Percentiles rank a stretch among this genome's conserved stretches.
These are phyloP conservation scores for Botryosphaeria agaves DNA, from an alignment of 2,329 filamentous ascomycete species.

Conservation along the genomic window DNA sequence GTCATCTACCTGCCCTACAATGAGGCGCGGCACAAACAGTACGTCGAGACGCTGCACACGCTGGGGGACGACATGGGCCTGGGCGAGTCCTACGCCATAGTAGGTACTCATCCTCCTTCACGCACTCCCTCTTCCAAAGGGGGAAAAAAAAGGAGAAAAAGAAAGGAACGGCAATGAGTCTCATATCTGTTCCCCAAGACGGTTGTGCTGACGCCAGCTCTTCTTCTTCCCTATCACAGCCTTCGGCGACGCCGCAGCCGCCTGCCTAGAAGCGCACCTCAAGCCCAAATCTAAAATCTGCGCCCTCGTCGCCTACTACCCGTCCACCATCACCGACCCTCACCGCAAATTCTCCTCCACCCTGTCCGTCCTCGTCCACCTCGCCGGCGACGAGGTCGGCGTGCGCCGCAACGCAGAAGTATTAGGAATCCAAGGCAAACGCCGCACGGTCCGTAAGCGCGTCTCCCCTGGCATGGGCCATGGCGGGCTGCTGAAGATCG, in stretches of 20 bases:
- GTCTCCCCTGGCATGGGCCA: constrained; percentile 33
- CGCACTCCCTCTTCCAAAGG: background rate
- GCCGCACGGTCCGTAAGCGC: constrained; percentile 27
- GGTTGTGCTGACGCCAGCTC: constrained; percentile 2
- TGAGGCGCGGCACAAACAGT: constrained; percentile 30
- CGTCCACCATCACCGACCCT: constrained; percentile 36
- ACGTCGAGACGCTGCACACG: constrained; percentile 28
- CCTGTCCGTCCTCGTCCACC: constrained; percentile 37
- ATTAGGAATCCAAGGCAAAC: constrained; percentile 32
- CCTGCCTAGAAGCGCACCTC: constrained; percentile 40
- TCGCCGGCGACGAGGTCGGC: constrained; percentile 30
- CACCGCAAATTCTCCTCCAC: constrained; percentile 24
- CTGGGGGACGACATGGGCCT: constrained; percentile 37
- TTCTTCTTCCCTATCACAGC: constrained; percentile 27
- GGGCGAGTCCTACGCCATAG: constrained; percentile 43
- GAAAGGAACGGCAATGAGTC: background rate
- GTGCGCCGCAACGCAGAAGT: constrained; percentile 31
- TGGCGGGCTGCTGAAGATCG: constrained; percentile 26
- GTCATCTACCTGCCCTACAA: constrained; percentile 37
- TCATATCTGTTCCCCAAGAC: background rate
- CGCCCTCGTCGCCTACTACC: constrained; percentile 47
- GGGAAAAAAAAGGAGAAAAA: background rate
- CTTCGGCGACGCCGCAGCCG: constrained; percentile 42
- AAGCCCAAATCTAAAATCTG: constrained; percentile 39
- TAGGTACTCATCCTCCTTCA: constrained; percentile 29